Evolutionary conservation across 176 grass and related monocot species (phyloP), one percentile per base, ranked within the genome.

Genomic region (Cenchrus purpureus): DNA sequence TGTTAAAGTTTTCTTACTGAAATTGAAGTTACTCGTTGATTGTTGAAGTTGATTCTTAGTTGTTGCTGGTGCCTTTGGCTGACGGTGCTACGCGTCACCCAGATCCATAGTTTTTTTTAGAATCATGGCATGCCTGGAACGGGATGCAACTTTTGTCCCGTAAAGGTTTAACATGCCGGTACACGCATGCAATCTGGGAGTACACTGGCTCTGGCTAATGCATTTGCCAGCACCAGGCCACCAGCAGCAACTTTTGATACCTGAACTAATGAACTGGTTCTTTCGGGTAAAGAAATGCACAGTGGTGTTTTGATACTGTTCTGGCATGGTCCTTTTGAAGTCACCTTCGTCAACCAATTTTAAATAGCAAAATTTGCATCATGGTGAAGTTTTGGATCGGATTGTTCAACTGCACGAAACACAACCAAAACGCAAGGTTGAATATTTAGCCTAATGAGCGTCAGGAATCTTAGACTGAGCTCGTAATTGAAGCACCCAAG

Each of bases 401-500:
- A 43, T 10, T 10, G 63, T 34, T 15, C 37, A 31, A 13, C 28
- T 65, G 63, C 63, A 65, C 29, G 11, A 65, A 34, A 12, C 63
- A 15, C 63, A 14, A 52, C 7, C 46, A 73, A 37, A 53, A 54
- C 25, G 49, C 37, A 40, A 40, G 37, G 37, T 40, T 40, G 37
- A 40, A 53, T 16, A 53, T 4, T 66, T 17, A 17, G 1, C 62
- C 9, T 62, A 50, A 71, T 12, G 19, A 50, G 44, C 44, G 44
- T 71, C 68, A 59, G 45, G 74, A 77, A 77, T 61, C 75, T 77
- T 15, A 13, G 55, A 60, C 74, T 43, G 74, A 77, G 22, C 74
- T 59, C 9, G 32, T 55, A 10, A 13, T 15, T n/a, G 46, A 71
- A 71, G 10, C 68, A 71, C 46, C 37, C 37, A 58, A 61, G 51